Percentiles rank a stretch among this genome's conserved stretches.
phyloP scores from a whole-genome alignment of 371 early-diverging fungal species.

The Umbelopsis sp. region DNA sequence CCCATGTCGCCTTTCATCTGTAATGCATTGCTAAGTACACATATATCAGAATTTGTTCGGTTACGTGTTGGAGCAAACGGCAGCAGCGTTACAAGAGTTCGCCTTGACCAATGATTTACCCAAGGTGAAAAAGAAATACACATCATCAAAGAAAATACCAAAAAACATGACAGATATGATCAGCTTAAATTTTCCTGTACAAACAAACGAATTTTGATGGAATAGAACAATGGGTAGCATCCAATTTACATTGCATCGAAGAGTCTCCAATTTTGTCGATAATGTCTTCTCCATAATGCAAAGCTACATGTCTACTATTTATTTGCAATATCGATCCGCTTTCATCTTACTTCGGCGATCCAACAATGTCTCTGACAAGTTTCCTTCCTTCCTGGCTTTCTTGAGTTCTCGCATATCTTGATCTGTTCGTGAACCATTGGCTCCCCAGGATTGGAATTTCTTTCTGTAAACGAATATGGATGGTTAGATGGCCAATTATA shows the following conservation, averaged over 20 bases:
- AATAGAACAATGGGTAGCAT: background rate
- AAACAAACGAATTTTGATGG: conserved; percentile 3
- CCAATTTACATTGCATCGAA: background rate
- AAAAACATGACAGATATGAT: conserved; percentile 35
- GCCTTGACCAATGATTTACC: conserved; percentile 47
- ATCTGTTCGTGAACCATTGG: conserved; percentile 58
- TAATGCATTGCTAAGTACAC: background rate
- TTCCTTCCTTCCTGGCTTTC: conserved; percentile 74
- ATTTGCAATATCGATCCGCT: conserved; percentile 86
- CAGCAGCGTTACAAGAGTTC: conserved; percentile 51
- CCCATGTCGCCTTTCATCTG: too few species aligned
- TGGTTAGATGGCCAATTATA: background rate
- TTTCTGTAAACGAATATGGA: conserved; percentile 39
- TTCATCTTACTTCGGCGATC: conserved; percentile 83
- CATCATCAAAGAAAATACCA: conserved; percentile 47
- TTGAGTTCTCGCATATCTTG: conserved; percentile 57
- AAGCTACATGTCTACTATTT: conserved; percentile 15
- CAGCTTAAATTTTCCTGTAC: conserved; percentile 30
- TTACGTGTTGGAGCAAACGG: conserved; percentile 45
- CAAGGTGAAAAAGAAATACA: conserved; percentile 50
- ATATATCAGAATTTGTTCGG: conserved; percentile 45
- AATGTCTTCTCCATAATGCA: background rate
- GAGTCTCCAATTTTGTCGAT: background rate
- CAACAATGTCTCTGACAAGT: conserved; percentile 75
- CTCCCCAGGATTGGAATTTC: conserved; percentile 70